Evolutionary conservation across 352 stramenopile species (phyloP).

Genomic region (Globisporangium nunn): DNA sequence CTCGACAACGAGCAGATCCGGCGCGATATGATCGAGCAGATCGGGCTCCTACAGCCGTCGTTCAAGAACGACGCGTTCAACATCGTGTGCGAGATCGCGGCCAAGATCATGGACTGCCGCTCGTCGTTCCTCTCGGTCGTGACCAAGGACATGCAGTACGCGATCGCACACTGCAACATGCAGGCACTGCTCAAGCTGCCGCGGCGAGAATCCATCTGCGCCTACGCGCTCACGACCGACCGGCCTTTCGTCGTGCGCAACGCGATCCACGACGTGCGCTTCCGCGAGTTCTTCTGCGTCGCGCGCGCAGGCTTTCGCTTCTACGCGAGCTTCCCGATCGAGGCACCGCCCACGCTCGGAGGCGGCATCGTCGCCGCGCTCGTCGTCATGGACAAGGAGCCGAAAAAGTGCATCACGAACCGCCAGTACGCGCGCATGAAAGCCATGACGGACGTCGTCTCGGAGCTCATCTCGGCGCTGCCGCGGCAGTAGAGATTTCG

Average conservation of each 20-base stretch:
- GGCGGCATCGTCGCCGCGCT: slow-evolving; percentile 25
- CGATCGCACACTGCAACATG: slow-evolving; percentile 22
- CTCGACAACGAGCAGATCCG: slow-evolving; percentile 18
- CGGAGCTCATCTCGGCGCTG: slow-evolving; percentile 17
- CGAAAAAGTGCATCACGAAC: slow-evolving; percentile 23
- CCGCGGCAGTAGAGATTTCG: slow-evolving; percentile 2
- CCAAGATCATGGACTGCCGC: slow-evolving; percentile 26
- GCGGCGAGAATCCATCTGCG: slow-evolving; percentile 23
- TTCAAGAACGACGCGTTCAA: slow-evolving; percentile 17
- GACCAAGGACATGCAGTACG: slow-evolving; percentile 20
- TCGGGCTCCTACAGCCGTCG: slow-evolving; percentile 11
- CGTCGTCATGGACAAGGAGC: slow-evolving; percentile 25
- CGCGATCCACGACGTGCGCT: slow-evolving; percentile 24
- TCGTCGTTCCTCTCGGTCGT: slow-evolving; percentile 24
- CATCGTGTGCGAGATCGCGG: slow-evolving; percentile 24
- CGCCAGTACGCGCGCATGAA: slow-evolving; percentile 27
- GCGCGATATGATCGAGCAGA: slow-evolving; percentile 19
- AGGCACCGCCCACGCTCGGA: slow-evolving; percentile 17
- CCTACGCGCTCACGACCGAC: slow-evolving; percentile 26
- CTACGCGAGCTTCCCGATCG: slow-evolving; percentile 29
- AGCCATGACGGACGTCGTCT: slow-evolving; percentile 18
- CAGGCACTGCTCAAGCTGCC: slow-evolving; percentile 21
- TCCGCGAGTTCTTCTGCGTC: slow-evolving; percentile 30
- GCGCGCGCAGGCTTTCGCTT: slow-evolving; percentile 22
- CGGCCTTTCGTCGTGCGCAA: slow-evolving; percentile 27